Base-by-base conservation (phyloP, 257 asterid genomes). In the Primulina eburnea region DNA sequence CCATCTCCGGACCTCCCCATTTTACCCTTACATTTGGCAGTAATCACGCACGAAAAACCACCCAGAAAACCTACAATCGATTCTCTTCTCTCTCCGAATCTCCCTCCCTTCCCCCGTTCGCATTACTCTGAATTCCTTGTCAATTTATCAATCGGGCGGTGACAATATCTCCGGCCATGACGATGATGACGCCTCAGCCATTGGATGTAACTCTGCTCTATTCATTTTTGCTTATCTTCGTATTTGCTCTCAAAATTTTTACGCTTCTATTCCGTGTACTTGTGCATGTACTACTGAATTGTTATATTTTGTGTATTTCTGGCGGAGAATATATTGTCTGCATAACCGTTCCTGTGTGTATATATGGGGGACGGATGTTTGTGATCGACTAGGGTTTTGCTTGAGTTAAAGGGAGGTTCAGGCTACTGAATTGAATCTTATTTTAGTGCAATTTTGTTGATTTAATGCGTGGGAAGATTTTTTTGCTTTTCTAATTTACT, bases 141-240 rank as follows among this genome's bases (percentile, higher is more conserved):
- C 20, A 80, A 81, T 81, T 81, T 65, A 76, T 75, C 82, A 80
- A 85, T 88, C 90, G 82, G 82, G 77, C 82, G 85, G 80, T 80
- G 62, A 62, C 68, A 58, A 18, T 81, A 70, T 63, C 75, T 73
- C 65, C 70, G 75, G 75, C 69, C 83, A 90, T 90, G 96, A 92
- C 97, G 80, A 78, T 88, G 93, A 73, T 82, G 82, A 83, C 89
- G 83, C 93, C 90, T 26, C 98, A 82, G 73, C 95, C 96, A 70
- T 74, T 85, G 81, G 96, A 90, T 82, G 98, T 85, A 76, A 80
- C 84, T 76, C 65, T 72, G 66, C 64, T 60, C 16, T 55, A 71
- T 72, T 60, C 68, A 24, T 65, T 67, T 55, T 58, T 61, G 68
- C 26, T 4, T 60, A 52, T 37, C 59, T 67, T 73, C 64, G 67